Evolutionary conservation across 768 basidiomycete genomes (phyloP), one percentile per base, ranked within the genome.

Genomic region (Boletus edulis): DNA sequence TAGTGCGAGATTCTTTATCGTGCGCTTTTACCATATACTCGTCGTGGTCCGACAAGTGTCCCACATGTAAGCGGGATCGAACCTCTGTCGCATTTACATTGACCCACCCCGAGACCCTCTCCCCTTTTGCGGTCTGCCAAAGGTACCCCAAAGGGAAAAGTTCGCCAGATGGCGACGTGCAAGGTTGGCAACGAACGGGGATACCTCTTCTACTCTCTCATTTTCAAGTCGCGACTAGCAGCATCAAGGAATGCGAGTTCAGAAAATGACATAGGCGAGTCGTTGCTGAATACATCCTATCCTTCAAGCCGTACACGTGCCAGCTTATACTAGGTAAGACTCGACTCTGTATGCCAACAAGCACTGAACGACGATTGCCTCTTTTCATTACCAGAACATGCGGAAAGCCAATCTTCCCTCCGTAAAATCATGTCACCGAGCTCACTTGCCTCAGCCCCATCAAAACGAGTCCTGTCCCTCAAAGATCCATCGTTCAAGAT

Each of bases 151-250:
- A 77, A 95, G 18, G 92, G 93, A 11, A 85, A 84, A 61, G 73
- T 98, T 11, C 82, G 85, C 38, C 73, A 94, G 42, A 97, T 98
- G 96, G 97, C 94, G 5, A 94, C 92, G 0, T 97, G 95, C 94
- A 98, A 98, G 83, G 93, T 89, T 55, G 29, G 75, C 57, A 17
- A 11, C 32, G 12, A 22, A 2, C 27, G 13, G 11, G 22, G 29
- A 10, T 34, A 8, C 44, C n/a, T 15, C 35, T 13, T 32, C 18
- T 7, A 11, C 35, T 24, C 52, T 57, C 46, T 63, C 18, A 4
- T 11, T 17, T 34, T 47, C 13, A 63, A 94, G 92, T 82, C 88
- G 11, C 84, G 89, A 55, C 73, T 95, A 5, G 89, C 87, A 12
- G 79, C 82, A 11, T 81, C 85, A 10, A 77, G 88, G 46, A 93